These are phyloP conservation scores for Solanum clarkiae DNA, from an alignment of 257 asterid genomes.

Conservation along the genomic window DNA sequence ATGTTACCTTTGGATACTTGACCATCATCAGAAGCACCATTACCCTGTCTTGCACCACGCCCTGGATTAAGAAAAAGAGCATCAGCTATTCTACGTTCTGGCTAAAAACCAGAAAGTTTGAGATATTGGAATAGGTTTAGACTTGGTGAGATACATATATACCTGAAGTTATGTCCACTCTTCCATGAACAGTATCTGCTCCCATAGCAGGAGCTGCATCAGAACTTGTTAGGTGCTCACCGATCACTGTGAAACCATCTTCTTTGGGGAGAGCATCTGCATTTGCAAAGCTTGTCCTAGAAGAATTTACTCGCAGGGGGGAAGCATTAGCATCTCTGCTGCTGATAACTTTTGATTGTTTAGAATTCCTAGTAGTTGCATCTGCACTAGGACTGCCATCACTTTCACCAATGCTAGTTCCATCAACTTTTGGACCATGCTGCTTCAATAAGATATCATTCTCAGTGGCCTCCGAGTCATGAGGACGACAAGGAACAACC, in stretches of 20 bases:
- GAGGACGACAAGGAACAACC: slow-evolving; percentile 51
- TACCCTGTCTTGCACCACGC: slow-evolving; percentile 26
- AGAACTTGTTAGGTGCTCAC: slow-evolving; percentile 33
- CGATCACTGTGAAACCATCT: slow-evolving; percentile 23
- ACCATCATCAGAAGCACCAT: slow-evolving; percentile 33
- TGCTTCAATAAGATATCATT: slow-evolving; percentile 36
- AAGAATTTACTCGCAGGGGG: slow-evolving; percentile 24
- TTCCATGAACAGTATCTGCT: slow-evolving; percentile 38
- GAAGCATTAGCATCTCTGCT: slow-evolving; percentile 49
- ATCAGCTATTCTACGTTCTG: slow-evolving; percentile 1
- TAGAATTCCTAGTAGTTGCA: slow-evolving; percentile 26
- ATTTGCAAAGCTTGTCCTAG: slow-evolving; percentile 29
- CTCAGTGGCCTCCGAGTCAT: slow-evolving; percentile 32
- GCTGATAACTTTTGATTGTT: slow-evolving; percentile 38
- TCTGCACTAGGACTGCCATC: slow-evolving; percentile 50
- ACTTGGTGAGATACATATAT: slow-evolving; percentile 1
- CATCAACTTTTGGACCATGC: slow-evolving; percentile 17
- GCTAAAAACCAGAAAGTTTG: neutral
- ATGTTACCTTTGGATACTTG: slow-evolving; percentile 31
- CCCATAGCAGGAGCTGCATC: slow-evolving; percentile 28
- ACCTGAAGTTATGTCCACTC: slow-evolving; percentile 22
- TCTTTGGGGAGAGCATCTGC: slow-evolving; percentile 36
- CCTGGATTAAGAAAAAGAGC: slow-evolving; percentile 29
- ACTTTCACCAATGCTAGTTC: slow-evolving; percentile 34
- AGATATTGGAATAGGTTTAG: neutral